phyloP scores from a whole-genome alignment of 352 stramenopile genomes.

The Thalassiosira ordinaria region DNA sequence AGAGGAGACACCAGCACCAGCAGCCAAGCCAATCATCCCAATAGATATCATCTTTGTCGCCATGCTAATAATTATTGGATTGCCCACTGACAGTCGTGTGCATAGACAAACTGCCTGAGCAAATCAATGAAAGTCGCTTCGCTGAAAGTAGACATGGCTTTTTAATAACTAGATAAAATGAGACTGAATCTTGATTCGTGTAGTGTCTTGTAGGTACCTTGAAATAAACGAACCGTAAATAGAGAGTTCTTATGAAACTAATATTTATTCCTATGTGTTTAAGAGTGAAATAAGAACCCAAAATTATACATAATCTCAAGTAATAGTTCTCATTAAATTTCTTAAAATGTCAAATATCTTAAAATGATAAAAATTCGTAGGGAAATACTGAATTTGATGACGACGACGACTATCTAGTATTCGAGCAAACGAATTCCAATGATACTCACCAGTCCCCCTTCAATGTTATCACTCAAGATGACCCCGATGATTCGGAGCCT shows the following conservation, averaged over 20 bases:
- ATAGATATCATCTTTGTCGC: not conserved
- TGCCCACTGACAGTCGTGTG: not conserved
- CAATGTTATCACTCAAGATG: not conserved
- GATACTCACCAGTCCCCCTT: not conserved
- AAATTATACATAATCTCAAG: too few relatives aligned
- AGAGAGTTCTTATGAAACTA: too few relatives aligned
- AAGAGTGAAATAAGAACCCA: too few relatives aligned
- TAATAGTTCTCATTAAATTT: too few relatives aligned
- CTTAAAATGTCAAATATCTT: too few relatives aligned
- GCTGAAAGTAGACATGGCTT: too few relatives aligned
- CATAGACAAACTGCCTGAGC: not conserved
- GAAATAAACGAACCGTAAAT: too few relatives aligned
- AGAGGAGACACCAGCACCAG: not conserved
- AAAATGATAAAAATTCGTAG: not conserved
- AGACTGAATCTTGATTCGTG: too few relatives aligned
- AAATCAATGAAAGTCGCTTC: too few relatives aligned
- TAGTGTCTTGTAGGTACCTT: too few relatives aligned
- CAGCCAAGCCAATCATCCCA: not conserved
- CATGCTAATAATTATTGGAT: not conserved
- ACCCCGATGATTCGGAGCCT: not conserved
- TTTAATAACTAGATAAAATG: too few relatives aligned
- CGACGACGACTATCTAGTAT: not conserved
- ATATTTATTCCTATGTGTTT: too few relatives aligned
- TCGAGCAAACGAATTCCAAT: not conserved
- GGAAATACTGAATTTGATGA: not conserved